phyloP scores from a whole-genome alignment of 345 rosid genomes.

The Viola odorata region DNA sequence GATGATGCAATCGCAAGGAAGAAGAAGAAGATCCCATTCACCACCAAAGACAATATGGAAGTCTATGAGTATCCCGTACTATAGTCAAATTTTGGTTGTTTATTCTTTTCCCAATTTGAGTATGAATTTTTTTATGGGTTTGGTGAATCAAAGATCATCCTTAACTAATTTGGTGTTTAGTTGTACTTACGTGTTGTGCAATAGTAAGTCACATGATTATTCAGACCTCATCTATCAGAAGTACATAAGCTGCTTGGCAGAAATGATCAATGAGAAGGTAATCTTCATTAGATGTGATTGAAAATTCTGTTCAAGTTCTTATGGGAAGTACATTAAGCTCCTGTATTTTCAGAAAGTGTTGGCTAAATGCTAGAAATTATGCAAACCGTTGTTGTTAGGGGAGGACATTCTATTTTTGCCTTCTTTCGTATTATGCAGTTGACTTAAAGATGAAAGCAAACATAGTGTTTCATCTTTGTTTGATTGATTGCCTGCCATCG shows the following conservation, averaged over 20 bases:
- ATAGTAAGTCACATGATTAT: neutral
- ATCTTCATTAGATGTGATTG: neutral
- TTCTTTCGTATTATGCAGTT: too few relatives aligned
- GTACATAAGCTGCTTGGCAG: neutral
- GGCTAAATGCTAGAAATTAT: too few relatives aligned
- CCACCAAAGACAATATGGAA: neutral
- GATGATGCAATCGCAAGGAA: slow-evolving; percentile 9
- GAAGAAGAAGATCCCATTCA: neutral
- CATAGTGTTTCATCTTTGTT: too few relatives aligned
- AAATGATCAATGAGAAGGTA: slow-evolving; percentile 4
- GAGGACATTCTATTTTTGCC: too few relatives aligned
- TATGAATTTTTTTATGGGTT: too few relatives aligned
- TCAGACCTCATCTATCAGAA: neutral
- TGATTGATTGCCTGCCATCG: too few relatives aligned
- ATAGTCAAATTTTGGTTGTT: neutral
- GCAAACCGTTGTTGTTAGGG: too few relatives aligned
- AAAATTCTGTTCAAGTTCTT: neutral
- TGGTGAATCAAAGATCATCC: too few relatives aligned
- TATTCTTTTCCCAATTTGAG: too few relatives aligned
- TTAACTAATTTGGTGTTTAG: slow-evolving; percentile 1
- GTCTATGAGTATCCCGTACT: slow-evolving; percentile 8
- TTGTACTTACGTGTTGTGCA: neutral
- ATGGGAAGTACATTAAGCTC: too few relatives aligned
- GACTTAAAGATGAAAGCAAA: too few relatives aligned
- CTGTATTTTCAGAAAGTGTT: neutral